Percentiles rank a stretch among this genome's conserved stretches.
These are phyloP conservation scores for Fusarium avenaceum DNA, from an alignment of 2,329 filamentous ascomycete genomes.

Conservation along the genomic window DNA sequence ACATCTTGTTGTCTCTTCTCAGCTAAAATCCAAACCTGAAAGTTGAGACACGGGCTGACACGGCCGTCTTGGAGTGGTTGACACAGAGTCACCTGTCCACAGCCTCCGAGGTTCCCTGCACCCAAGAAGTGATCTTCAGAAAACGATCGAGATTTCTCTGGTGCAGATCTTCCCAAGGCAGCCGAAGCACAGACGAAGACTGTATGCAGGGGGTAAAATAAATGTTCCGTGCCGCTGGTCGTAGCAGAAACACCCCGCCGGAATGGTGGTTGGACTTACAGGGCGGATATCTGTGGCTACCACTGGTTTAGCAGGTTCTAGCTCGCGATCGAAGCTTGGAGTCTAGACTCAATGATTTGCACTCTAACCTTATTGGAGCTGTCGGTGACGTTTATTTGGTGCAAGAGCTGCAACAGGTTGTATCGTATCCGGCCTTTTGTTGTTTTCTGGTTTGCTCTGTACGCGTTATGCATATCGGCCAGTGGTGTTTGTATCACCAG, in stretches of 20 bases:
- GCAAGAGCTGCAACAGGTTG: constrained; percentile 6
- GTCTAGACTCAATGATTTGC: constrained; percentile 2
- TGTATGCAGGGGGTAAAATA: constrained; percentile 4
- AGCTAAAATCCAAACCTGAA: not conserved
- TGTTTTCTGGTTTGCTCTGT: not conserved
- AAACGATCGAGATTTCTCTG: constrained; percentile 35
- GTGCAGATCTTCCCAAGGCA: constrained; percentile 23
- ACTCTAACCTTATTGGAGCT: constrained; percentile 7
- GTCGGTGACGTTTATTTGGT: constrained; percentile 16
- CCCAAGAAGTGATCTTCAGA: constrained; percentile 18
- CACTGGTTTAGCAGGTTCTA: constrained; percentile 17
- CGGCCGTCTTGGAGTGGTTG: constrained; percentile 8
- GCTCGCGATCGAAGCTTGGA: constrained; percentile 7
- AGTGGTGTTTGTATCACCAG: constrained; percentile 1
- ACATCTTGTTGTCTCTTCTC: not conserved
- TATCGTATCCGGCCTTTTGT: not conserved
- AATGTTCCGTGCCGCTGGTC: constrained; percentile 7
- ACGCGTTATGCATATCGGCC: constrained; percentile 5
- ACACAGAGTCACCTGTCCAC: constrained; percentile 8
- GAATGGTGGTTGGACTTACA: not conserved
- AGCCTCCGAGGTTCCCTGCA: constrained; percentile 1
- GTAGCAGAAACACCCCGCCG: constrained; percentile 2
- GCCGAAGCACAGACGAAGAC: constrained; percentile 9
- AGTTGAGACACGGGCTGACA: constrained; percentile 34
- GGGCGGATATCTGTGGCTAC: constrained; percentile 21